A percentile compares a stretch with the other conserved stretches of the same genome.
phyloP scores from a whole-genome alignment of 768 basidiomycete genomes.

The Termitomyces sp. region DNA sequence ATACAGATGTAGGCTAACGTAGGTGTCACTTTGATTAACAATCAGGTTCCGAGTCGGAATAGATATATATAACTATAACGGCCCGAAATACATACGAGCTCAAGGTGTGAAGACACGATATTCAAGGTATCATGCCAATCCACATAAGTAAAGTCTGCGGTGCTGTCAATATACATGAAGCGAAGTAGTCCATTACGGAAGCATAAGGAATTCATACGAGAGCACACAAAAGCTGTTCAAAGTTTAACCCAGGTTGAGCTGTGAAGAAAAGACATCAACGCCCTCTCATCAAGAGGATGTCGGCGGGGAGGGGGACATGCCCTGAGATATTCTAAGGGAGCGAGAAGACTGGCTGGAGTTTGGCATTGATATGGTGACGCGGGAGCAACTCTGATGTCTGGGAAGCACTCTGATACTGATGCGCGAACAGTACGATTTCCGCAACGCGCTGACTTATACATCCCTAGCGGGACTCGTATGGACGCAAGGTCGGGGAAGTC shows the following conservation, averaged over 20 bases:
- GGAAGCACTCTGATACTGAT: slow-evolving; percentile 1
- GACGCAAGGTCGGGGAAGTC: slow-evolving; percentile 48
- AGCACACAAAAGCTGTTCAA: background rate
- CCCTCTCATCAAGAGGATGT: slow-evolving; percentile 67
- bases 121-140: background rate
- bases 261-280: slow-evolving; percentile 52
- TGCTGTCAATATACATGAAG: background rate
- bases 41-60: background rate
- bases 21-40: background rate
- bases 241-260: slow-evolving; percentile 8
- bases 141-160: background rate
- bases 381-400: background rate
- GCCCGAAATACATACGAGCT: background rate
- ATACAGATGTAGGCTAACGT: background rate
- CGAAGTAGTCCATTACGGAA: background rate
- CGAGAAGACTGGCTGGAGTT: slow-evolving; percentile 30
- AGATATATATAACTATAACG: background rate
- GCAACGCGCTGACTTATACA: slow-evolving; percentile 61
- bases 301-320: slow-evolving; percentile 54
- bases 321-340: slow-evolving; percentile 60
- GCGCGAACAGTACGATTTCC: slow-evolving; percentile 23
- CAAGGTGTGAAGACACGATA: background rate
- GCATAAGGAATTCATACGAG: background rate
- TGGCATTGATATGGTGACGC: background rate
- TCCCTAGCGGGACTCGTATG: slow-evolving; percentile 51